Base-by-base conservation (phyloP, 2,329 filamentous ascomycete genomes). In the Salinomyces thailandicus region DNA sequence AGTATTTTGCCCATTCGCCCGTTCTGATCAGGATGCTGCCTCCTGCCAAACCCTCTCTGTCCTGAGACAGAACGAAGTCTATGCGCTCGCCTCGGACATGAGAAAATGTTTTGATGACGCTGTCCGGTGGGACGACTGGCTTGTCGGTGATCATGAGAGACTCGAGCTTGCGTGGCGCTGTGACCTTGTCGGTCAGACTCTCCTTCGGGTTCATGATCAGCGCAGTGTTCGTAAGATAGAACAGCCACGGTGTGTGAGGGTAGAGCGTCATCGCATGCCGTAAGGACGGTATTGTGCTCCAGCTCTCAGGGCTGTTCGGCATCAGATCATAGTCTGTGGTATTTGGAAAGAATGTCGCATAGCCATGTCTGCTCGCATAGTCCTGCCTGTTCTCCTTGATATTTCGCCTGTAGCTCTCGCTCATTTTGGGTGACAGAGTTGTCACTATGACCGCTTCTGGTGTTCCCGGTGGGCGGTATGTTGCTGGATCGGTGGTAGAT, bases 61-160 rank as follows among this genome's bases (percentile, higher is more conserved):
- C 91, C 62, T 95, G 86, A 5, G 83, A 81, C 24, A 95, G 59
- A 26, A 95, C 72, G 11, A 96, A 68, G 47, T 93, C 83, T 28
- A 93, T 77, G 38, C 86, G 74, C 30, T 81, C 70, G 22, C 78
- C 79, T 44, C 76, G 77, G n/a, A 94, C 67, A 54, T 93, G 80
- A 12, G 73, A 67, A 57, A 93, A 94, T 0, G 93, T 96, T 67
- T 84, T 89, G 64, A 98, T 96, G 51, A 98, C 87, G 63, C 85
- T 93, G 62, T 95, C 85, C 0, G 93, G 91, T 2, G 89, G 91
- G 6, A 96, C 89, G 34, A 98, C 77, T 5, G 91, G 77, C 36
- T 79, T 72, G 59, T 94, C 83, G 57, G 78, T 81, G 50, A 91
- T 75, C 85, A 96, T 95, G 38, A 83, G 59, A 15, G 68, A 69